Base-by-base conservation (phyloP, 805 yeast genomes). In the Starmerella potacharoeniae region DNA sequence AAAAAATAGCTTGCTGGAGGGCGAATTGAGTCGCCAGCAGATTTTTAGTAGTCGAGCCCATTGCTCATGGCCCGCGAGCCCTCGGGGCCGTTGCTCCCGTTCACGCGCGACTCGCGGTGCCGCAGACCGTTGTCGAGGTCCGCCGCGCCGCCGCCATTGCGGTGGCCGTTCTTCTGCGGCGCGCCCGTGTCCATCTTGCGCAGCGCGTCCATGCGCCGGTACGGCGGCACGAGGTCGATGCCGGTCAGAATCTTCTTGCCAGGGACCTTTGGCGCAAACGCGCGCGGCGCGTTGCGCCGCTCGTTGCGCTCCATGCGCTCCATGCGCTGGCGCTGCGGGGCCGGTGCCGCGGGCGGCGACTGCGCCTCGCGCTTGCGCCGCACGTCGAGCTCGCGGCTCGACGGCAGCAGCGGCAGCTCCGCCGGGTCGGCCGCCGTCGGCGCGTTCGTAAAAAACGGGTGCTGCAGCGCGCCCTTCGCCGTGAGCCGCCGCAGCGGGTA, bases 311-410 rank as follows among this genome's bases (percentile, higher is more conserved):
- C 41, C 13, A 37, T 39, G 10, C 42, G 31, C 9, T 30, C 44
- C 14, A 8, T 11, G 10, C 33, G 34, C 35, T 16, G 44, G n/a
- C 16, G 30, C 51, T 51, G 47, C 74, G 30, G 76, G 77, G 70
- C 40, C 45, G 52, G 55, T 22, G 55, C 50, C 29, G 42, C 35
- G 14, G 53, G 57, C 8, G 56, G 52, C 7, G 54, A 45, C 14
- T 59, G 55, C 9, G 54, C 56, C 36, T 53, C 54, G 22, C 62
- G 63, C 35, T 57, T 57, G 17, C 58, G 57, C 8, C 64, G 63
- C 16, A 67, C 67, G 45, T 88, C 96, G 30, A 89, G 77, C 68
- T 91, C 97, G 67, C 93, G 97, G 58, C 95, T 80, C 59, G 90
- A 95, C 60, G 84, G 90, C 60, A 84, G 84, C 33, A 76, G 76